Conservation (phyloP, 2,329 filamentous ascomycete genomes). For the Hyphodiscus sp. region DNA sequence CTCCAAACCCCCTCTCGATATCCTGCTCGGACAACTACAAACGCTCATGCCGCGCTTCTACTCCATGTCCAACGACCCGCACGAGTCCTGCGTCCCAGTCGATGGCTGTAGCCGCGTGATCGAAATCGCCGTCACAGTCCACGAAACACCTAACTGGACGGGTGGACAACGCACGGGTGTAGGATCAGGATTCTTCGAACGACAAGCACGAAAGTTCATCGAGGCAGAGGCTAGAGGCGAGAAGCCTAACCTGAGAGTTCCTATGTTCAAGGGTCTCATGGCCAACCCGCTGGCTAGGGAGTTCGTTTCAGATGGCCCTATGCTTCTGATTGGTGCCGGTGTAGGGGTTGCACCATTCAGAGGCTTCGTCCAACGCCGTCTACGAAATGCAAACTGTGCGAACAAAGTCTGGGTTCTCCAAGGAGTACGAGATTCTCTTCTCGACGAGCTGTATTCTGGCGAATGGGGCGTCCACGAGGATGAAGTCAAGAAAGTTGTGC, state of each 20-base stretch:
- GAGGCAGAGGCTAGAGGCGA: slow-evolving; percentile 58
- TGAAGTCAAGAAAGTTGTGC: slow-evolving; percentile 75
- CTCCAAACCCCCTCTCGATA: slow-evolving; percentile 77
- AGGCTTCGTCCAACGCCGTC: slow-evolving; percentile 88
- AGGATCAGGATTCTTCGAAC: slow-evolving; percentile 89
- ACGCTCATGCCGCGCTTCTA: slow-evolving; percentile 98
- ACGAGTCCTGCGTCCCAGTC: slow-evolving; percentile 43
- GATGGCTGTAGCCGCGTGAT: slow-evolving; percentile 65
- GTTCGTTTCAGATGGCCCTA: slow-evolving; percentile 89
- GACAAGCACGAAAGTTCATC: slow-evolving; percentile 68
- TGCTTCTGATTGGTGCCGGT: slow-evolving; percentile 94
- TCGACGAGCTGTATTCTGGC: slow-evolving; percentile 94
- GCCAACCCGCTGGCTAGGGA: slow-evolving; percentile 88
- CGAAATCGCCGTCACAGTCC: slow-evolving; percentile 94
- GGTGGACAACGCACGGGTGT: slow-evolving; percentile 70
- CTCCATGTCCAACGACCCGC: slow-evolving; percentile 92
- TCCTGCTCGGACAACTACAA: slow-evolving; percentile 71
- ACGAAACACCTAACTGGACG: slow-evolving; percentile 77
- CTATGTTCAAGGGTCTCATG: slow-evolving; percentile 99
- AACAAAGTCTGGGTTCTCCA: slow-evolving; percentile 98
- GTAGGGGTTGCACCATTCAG: slow-evolving; percentile 97
- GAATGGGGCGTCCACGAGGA: slow-evolving; percentile 94
- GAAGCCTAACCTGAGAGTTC: slow-evolving; percentile 63
- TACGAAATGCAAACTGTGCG: slow-evolving; percentile 91
- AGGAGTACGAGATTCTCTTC: slow-evolving; percentile 84